Evolutionary conservation across 495 filamentous ascomycete species (phyloP), one percentile per base, ranked within the genome.

Genomic region (Eremomyces bilateralis): DNA sequence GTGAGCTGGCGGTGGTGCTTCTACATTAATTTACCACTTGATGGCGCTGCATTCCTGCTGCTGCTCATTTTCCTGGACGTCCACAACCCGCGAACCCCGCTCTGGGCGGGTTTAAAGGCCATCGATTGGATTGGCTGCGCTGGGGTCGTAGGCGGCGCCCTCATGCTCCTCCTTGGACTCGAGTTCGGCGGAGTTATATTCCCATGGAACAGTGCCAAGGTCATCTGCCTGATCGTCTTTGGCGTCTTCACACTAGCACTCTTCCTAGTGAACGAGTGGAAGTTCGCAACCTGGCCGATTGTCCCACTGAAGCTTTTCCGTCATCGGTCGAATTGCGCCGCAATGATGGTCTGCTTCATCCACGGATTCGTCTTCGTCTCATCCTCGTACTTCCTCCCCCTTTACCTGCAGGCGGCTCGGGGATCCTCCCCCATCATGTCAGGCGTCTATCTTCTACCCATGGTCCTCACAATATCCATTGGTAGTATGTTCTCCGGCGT

Each of bases 291-390:
- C 3, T 27, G 31, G 12, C 43, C 43, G 2, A 16, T 45, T 8
- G 36, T 45, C 3, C 43, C 43, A 3, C 15, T 38, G 8, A 22
- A 21, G 6, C 15, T 38, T 13, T 38, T 38, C 19, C 4, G 5
- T 5, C 5, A 36, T 5, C 36, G 30, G 10, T 35, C 29, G 4
- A 38, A 35, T 20, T 13, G 22, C 24, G 36, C 36, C 5, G 6
- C 5, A 4, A n/a, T 38, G 8, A 5, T 15, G 4, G 36, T 35
- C 11, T 35, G 30, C 13, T 36, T 38, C 36, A 20, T 36, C 16
- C 46, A 51, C 22, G 42, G 38, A 3, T 44, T 48, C n/a, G 44
- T 45, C 20, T 51, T 48, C 39, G 46, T 49, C 39, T 40, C 41
- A 5, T 39, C 38, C 22, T 40, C 45, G 6, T 51, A 51, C 31